phyloP scores from a whole-genome alignment of 139 green algal species.

The Pseudopediastrum boryanum region DNA sequence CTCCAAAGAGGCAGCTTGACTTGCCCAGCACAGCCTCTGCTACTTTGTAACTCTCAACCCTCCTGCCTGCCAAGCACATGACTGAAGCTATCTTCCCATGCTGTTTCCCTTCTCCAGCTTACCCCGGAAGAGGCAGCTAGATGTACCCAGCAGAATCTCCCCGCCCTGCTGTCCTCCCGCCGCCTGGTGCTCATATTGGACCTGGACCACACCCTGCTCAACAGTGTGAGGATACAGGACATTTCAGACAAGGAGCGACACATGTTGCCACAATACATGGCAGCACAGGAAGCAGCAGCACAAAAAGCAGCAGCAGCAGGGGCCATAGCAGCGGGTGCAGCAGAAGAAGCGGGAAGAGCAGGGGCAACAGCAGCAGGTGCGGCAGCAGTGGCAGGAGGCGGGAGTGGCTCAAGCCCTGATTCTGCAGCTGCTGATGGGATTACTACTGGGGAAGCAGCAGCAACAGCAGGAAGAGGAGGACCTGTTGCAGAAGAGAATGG shows the following conservation, averaged over 20 bases:
- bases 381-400: slow-evolving; percentile 22
- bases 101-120: no score
- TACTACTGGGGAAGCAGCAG: background rate
- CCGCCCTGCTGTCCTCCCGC: slow-evolving; percentile 48
- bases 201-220: slow-evolving; percentile 96
- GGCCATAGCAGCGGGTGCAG: background rate
- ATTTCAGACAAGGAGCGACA: no score
- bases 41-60: no score
- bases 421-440: background rate
- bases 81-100: no score
- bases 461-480: no score
- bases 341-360: background rate
- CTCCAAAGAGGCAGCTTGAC: no score
- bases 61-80: no score
- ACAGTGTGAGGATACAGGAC: slow-evolving; percentile 61
- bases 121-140: no score
- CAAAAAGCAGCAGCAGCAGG: background rate
- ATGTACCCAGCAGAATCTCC: no score
- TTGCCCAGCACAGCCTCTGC: no score
- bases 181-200: slow-evolving; percentile 87
- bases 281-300: no score
- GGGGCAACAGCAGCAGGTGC: background rate
- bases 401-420: background rate
- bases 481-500: background rate
- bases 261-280: no score